A percentile compares a stretch with the other conserved stretches of the same genome.
Conservation (phyloP, 108 stramenopile genomes). For the Nannochloropsis salina region DNA sequence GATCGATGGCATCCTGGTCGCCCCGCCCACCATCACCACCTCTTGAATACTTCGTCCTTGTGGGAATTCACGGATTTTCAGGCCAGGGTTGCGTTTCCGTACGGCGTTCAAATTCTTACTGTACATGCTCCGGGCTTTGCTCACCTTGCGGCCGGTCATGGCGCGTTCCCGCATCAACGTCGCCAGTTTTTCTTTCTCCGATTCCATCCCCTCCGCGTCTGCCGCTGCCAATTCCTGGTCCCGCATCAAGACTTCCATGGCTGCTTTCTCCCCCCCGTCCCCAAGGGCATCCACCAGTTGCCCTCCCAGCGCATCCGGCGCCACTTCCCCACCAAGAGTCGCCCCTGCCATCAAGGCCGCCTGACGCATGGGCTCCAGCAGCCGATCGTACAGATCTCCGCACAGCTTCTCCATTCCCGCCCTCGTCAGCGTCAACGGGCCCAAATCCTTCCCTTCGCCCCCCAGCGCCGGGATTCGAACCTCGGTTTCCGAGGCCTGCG, state of each 20-base stretch:
- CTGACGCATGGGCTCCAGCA: constrained; percentile 29
- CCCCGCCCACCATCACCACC: constrained; percentile 43
- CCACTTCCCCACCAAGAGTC: not conserved
- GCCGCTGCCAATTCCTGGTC: not conserved
- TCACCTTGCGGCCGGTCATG: not conserved
- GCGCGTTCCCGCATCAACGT: not conserved
- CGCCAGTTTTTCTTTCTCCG: not conserved
- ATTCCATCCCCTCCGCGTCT: not conserved
- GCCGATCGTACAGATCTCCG: constrained; percentile 1
- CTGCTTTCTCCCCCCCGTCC: not conserved
- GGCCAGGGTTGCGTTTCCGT: constrained; percentile 13
- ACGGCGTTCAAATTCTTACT: not conserved
- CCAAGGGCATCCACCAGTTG: not conserved
- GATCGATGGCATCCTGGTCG: constrained; percentile 42
- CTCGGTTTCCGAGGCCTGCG: constrained; percentile 24
- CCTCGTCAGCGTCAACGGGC: constrained; percentile 29
- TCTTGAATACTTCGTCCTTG: constrained; percentile 35
- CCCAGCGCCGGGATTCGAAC: constrained; percentile 29
- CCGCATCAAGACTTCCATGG: not conserved
- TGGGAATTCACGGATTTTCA: constrained; percentile 36
- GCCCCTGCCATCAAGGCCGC: constrained; percentile 26
- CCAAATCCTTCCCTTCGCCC: not conserved
- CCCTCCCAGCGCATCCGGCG: not conserved
- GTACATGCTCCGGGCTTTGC: not conserved
- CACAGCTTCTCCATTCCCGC: not conserved